Evolutionary conservation across 495 filamentous ascomycete species (phyloP).

Genomic region (Neurospora cerealis): DNA sequence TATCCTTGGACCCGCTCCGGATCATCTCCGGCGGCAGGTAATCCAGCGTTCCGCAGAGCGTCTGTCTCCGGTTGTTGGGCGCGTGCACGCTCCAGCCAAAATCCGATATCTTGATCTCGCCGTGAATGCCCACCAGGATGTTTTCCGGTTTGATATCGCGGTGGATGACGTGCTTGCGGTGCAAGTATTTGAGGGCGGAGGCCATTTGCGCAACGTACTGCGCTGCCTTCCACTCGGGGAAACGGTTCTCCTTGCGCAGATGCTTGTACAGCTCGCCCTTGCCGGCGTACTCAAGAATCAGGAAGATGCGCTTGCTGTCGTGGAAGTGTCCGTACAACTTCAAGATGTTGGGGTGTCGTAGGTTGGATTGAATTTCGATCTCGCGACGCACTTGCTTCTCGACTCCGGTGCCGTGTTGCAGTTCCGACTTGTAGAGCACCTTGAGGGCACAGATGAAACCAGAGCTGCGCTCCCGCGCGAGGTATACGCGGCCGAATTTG

Average conservation of each 20-base stretch:
- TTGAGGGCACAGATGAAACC: constrained; percentile 96
- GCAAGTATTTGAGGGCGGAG: constrained; percentile 78
- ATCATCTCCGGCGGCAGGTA: constrained; percentile 98
- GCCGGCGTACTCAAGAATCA: constrained; percentile 92
- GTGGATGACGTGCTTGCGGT: constrained; percentile 98
- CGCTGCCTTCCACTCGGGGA: constrained; percentile 93
- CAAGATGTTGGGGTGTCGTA: constrained; percentile 93
- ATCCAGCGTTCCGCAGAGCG: constrained; percentile 95
- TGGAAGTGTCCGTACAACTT: constrained; percentile 94
- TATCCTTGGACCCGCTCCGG: constrained; percentile 63
- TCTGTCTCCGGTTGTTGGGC: constrained; percentile 85
- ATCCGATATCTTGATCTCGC: constrained; percentile 97
- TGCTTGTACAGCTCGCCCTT: constrained; percentile 97
- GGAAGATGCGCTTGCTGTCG: constrained; percentile 88
- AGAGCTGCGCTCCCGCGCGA: constrained; percentile 78
- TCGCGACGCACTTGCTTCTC: constrained; percentile 96
- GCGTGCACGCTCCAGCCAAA: constrained; percentile 99
- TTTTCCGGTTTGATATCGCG: constrained; percentile 99
- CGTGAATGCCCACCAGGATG: constrained; percentile 93
- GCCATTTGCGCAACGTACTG: constrained; percentile 99
- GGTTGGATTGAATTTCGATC: constrained; percentile 95
- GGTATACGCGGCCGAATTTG: constrained; percentile 94
- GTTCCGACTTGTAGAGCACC: constrained; percentile 88
- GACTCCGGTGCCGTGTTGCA: constrained; percentile 75
- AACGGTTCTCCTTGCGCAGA: constrained; percentile 73